Percentiles rank a stretch among this genome's conserved stretches.
These are phyloP conservation scores for Grammothele lineata DNA, from an alignment of 768 basidiomycete genomes.

Conservation along the genomic window DNA sequence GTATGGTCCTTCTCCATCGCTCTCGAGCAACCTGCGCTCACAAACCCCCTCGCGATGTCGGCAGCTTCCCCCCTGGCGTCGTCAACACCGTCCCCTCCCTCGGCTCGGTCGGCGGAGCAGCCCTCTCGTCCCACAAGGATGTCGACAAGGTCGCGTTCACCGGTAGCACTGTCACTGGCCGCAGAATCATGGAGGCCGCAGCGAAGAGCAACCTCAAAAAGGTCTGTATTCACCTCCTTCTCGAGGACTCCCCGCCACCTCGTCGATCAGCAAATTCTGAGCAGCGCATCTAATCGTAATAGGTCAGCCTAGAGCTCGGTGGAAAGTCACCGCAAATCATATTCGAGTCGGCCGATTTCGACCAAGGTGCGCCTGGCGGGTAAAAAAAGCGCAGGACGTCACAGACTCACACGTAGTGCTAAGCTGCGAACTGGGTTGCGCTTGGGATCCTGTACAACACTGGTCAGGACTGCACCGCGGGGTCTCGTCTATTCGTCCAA, in stretches of 20 bases:
- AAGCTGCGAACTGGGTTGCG: conserved; percentile 79
- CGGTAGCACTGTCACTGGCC: conserved; percentile 85
- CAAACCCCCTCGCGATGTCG: not conserved
- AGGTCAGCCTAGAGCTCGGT: conserved; percentile 91
- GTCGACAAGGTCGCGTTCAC: conserved; percentile 97
- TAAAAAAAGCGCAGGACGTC: not conserved
- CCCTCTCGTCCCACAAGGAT: conserved; percentile 74
- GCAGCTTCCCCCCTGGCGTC: conserved; percentile 86
- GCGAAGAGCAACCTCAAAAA: conserved; percentile 95
- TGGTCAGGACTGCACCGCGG: conserved; percentile 93
- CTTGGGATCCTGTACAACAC: conserved; percentile 86
- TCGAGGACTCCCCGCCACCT: conserved; percentile 92
- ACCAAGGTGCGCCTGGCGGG: conserved; percentile 53
- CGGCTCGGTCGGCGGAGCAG: conserved; percentile 80
- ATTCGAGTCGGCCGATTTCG: conserved; percentile 88
- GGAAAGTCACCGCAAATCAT: conserved; percentile 89
- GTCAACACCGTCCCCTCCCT: conserved; percentile 84
- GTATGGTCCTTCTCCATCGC: conserved; percentile 34
- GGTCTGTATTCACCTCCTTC: conserved; percentile 61
- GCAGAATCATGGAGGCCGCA: conserved; percentile 88
- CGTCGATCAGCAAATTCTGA: conserved; percentile 84
- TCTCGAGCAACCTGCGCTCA: not conserved
- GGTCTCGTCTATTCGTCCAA: conserved; percentile 87
- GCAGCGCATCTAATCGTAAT: conserved; percentile 79
- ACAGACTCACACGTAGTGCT: too few species aligned